Evolutionary conservation across 176 grass and related monocot genomes (phyloP).

Genomic region (Bonia amplexicaulis): DNA sequence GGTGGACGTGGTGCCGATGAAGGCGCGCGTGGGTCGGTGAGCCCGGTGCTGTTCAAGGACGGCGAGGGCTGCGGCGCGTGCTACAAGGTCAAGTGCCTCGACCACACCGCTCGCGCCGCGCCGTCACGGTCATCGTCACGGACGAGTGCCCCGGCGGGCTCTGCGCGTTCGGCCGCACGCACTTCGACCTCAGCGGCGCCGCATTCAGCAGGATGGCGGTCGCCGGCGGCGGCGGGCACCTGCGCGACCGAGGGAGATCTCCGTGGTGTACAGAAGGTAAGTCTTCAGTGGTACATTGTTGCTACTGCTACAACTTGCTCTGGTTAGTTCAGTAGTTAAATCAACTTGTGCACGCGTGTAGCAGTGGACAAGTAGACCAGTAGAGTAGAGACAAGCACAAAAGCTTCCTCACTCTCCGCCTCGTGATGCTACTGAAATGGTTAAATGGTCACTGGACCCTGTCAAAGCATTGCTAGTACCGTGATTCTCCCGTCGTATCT

Average conservation of each 20-base stretch:
- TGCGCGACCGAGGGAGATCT: constrained; percentile 76
- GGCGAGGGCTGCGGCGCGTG: constrained; percentile 97
- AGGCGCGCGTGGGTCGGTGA: constrained; percentile 87
- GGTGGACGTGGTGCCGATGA: constrained; percentile 89
- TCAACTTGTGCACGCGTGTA: background rate
- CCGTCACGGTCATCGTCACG: constrained; percentile 89
- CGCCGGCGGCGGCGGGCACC: constrained; percentile 43
- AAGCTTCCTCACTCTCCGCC: background rate
- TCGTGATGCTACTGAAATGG: background rate
- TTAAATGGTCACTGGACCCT: background rate
- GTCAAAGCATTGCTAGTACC: background rate
- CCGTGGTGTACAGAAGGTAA: constrained; percentile 64
- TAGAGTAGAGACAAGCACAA: background rate
- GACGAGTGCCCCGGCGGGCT: constrained; percentile 90
- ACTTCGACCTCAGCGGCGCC: constrained; percentile 97
- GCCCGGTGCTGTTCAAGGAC: constrained; percentile 85
- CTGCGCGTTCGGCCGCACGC: constrained; percentile 57
- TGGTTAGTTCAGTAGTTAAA: background rate
- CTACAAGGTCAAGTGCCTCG: constrained; percentile 95
- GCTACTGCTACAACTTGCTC: background rate
- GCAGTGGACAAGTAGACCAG: background rate
- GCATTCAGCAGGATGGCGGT: constrained; percentile 88
- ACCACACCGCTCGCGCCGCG: constrained; percentile 66
- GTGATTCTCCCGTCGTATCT: background rate
- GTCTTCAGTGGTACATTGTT: background rate